phyloP scores from a whole-genome alignment of 495 filamentous ascomycete species.

The Neurospora sp. region DNA sequence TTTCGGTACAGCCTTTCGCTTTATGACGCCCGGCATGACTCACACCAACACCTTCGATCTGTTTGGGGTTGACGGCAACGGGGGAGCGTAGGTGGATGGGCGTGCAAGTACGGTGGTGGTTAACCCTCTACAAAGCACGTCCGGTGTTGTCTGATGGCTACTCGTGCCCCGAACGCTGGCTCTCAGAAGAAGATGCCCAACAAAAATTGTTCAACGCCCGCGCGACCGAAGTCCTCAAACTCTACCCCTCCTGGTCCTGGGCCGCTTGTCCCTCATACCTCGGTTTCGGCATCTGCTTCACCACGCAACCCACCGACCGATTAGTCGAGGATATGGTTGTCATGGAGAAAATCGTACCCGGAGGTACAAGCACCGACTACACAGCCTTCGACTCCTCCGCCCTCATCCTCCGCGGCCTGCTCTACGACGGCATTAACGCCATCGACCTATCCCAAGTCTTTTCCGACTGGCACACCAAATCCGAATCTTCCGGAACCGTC shows the following conservation, averaged over 20 bases:
- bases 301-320: neutral
- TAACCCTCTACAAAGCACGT: neutral
- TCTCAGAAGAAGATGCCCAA: neutral
- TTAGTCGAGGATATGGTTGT: neutral
- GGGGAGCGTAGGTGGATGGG: neutral
- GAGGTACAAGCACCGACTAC: too few species aligned
- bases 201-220: neutral
- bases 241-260: neutral
- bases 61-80: neutral
- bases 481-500: neutral
- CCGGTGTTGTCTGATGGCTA: neutral
- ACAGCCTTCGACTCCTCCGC: neutral
- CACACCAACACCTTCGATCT: neutral
- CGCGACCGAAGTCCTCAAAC: neutral
- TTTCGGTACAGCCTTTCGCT: neutral
- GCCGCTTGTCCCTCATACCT: neutral
- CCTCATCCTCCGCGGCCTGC: neutral
- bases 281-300: neutral
- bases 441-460: neutral
- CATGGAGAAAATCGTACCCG: neutral
- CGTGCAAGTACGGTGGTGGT: neutral
- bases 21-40: neutral
- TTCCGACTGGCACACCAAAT: neutral
- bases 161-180: neutral
- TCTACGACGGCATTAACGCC: neutral